A percentile compares a stretch with the other conserved stretches of the same genome.
Evolutionary conservation across 345 rosid species (phyloP).

Genomic region (Linum trigynum): DNA sequence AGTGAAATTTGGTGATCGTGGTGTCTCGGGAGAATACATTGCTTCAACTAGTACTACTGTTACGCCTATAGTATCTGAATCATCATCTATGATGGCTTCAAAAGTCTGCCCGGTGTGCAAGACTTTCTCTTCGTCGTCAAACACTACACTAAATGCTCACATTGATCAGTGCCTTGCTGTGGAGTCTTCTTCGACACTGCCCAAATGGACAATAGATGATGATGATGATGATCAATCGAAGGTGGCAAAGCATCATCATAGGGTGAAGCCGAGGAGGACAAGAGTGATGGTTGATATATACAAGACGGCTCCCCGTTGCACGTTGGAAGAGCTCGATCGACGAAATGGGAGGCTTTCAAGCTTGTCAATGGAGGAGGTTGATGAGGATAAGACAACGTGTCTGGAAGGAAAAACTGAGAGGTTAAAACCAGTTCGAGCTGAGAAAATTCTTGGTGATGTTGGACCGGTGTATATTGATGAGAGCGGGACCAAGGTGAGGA

Average conservation of each 20-base stretch:
- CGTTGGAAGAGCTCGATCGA: constrained; percentile 82
- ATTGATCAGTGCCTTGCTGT: constrained; percentile 91
- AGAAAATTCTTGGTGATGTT: constrained; percentile 39
- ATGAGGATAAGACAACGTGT: constrained; percentile 21
- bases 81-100: constrained; percentile 40
- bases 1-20: constrained; percentile 65
- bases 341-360: constrained; percentile 70
- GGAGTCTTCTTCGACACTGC: constrained; percentile 30
- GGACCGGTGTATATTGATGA: constrained; percentile 91
- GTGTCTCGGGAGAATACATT: constrained; percentile 53
- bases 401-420: constrained; percentile 29
- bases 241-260: constrained; percentile 37
- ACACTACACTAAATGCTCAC: constrained; percentile 97
- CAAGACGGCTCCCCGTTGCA: constrained; percentile 49
- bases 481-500: constrained; percentile 73
- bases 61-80: constrained; percentile 30
- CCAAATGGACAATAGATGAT: constrained; percentile 47
- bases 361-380: constrained; percentile 35
- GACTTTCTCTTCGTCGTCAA: constrained; percentile 88
- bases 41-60: constrained; percentile 43
- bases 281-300: constrained; percentile 81
- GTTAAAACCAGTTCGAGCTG: constrained; percentile 28
- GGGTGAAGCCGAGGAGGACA: constrained; percentile 63
- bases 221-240: constrained; percentile 18
- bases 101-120: constrained; percentile 98